Base-by-base conservation (phyloP, 1,284 basidiomycete species). In the Anthracocystis walkeri region DNA sequence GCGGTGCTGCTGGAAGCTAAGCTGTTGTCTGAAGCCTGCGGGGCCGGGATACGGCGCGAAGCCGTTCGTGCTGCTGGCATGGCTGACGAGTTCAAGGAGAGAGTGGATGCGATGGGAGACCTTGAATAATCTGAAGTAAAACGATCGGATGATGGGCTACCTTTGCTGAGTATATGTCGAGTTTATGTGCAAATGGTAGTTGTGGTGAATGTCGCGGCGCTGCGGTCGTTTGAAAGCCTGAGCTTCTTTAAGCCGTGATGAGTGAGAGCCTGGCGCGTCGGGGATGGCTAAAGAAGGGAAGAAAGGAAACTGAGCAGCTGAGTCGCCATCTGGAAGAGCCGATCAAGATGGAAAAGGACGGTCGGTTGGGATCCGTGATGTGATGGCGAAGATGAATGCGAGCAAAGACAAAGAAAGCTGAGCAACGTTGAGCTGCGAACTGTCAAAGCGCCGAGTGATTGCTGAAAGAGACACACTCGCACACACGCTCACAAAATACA, bases 21-120 rank as follows among this genome's bases (percentile, higher is more conserved):
- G 31, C 50, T 54, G 25, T 49, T 61, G 6, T 18, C 56, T 18
- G 58, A 65, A 44, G 57, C 52, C 4, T 64, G 45, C 20, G 58
- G 10, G 38, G 62, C 65, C 8, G 71, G 58, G 11, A 66, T 18
- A 40, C 72, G 72, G 65, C 65, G 62, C 6, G 72, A 70, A 27
- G 72, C 72, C 40, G 60, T 38, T 35, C 72, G 56, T 35, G 46
- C 58, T 46, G 41, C 48, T 3, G 72, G 63, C 72, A 75, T 75
- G 55, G 14, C 53, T 54, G 68, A n/a, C 45, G 25, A 8, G 3
- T 33, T 23, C 33, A 10, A 31, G 33, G 27, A 33, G 40, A 20
- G 10, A 42, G 27, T 31, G 29, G 48, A 31, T 49, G 29, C n/a
- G 48, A 49, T n/a, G 23, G 29, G 29, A 8, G 23, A 46, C 4